Evolutionary conservation across 2,329 filamentous ascomycete genomes (phyloP).

Genomic region (Rutstroemia sp.): DNA sequence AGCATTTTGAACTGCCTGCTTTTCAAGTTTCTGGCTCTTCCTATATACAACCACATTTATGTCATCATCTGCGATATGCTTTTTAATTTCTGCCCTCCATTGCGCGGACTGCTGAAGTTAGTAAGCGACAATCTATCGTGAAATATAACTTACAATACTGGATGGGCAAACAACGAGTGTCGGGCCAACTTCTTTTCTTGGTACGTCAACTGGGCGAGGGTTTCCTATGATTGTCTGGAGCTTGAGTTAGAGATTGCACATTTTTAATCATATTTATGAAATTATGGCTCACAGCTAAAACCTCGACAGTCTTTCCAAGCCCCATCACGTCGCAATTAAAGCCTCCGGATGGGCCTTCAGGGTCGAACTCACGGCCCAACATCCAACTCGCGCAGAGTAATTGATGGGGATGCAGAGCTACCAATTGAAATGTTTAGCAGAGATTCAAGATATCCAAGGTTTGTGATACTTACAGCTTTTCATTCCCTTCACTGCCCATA

Average conservation of each 20-base stretch:
- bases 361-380: neutral
- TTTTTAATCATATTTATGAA: no score
- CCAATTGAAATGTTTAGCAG: neutral
- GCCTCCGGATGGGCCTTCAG: neutral
- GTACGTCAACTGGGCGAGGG: neutral
- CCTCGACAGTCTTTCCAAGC: neutral
- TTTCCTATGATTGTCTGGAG: neutral
- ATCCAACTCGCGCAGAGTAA: neutral
- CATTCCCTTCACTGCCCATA: neutral
- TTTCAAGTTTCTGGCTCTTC: neutral
- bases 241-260: neutral
- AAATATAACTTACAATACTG: neutral
- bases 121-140: neutral
- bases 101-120: neutral
- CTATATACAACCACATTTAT: neutral
- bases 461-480: neutral
- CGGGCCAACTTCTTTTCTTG: neutral
- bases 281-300: neutral
- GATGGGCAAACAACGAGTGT: neutral
- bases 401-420: neutral
- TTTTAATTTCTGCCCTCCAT: neutral
- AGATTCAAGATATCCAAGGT: neutral
- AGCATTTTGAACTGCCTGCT: neutral
- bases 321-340: slow-evolving; percentile 1
- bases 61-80: neutral